Base-by-base conservation (phyloP, 2,329 filamentous ascomycete genomes). In the Fusarium haematococcum region DNA sequence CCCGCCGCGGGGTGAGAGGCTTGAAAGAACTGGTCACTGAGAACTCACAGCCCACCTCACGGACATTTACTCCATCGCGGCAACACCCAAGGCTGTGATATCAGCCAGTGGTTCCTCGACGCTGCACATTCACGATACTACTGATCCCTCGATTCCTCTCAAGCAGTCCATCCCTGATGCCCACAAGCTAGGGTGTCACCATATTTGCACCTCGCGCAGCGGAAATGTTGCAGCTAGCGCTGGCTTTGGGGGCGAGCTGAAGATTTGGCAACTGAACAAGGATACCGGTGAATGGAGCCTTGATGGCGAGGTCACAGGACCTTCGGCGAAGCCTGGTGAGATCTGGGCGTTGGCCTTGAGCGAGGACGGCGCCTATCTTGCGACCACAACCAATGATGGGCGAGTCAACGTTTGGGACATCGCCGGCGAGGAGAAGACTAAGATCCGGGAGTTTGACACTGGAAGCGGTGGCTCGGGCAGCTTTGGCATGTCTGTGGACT, bases 111-210 rank as follows among this genome's bases (percentile, higher is more conserved):
- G 97, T 56, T 92, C 93, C 48, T 95, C 95, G 23, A 91, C 91
- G 33, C 90, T 99, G 74, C 93, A 93, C 79, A 86, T 98, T 63
- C 92, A 98, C 85, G 91, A 92, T 75, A 96, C 93, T 23, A 88
- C 87, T 68, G 87, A 92, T 60, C 84, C 93, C 27, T 89, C 92
- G 50, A 95, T 95, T 74, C 91, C 94, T 3, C 89, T 97, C 72
- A 87, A 89, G 14, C 97, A 99, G 82, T 94, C 92, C 25, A 90
- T 99, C 69, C 86, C 91, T 62, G 89, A 90, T 75, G 95, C 93
- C 33, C 97, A 99, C 85, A 92, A 92, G 75, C 89, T 98, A 37
- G 97, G 97, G 75, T 97, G 95, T 80, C 97, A 99, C 84, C 97
- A 99, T 84, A 86, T 98, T 59, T 92, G 91, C 71, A 92, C 93